phyloP scores from a whole-genome alignment of 768 basidiomycete genomes.

The Solioccasus polychromus region DNA sequence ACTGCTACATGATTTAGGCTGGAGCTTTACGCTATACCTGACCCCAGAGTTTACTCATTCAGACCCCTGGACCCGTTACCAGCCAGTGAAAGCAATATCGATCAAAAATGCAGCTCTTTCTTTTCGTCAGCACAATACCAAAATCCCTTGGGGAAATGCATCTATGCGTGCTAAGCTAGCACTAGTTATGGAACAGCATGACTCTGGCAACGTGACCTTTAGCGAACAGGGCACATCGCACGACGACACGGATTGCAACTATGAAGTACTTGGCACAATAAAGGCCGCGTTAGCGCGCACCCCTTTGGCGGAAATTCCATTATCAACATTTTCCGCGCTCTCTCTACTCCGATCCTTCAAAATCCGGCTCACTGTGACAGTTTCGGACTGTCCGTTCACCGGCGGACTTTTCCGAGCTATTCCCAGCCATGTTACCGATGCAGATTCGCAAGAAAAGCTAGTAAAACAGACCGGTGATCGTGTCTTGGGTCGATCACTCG shows the following conservation, averaged over 20 bases:
- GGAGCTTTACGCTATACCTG: too few relatives aligned
- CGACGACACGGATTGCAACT: not conserved
- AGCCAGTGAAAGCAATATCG: too few relatives aligned
- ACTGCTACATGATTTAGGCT: constrained; percentile 7
- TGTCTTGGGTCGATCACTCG: constrained; percentile 12
- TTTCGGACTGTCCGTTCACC: constrained; percentile 14
- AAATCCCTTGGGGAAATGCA: constrained; percentile 11
- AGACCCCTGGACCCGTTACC: too few relatives aligned
- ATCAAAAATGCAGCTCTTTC: too few relatives aligned
- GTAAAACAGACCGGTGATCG: constrained; percentile 5
- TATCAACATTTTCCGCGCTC: not conserved
- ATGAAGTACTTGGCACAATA: constrained; percentile 3
- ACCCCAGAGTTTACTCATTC: too few relatives aligned
- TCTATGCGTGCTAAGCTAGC: constrained; percentile 13
- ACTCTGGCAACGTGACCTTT: not conserved
- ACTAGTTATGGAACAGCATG: not conserved
- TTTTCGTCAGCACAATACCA: constrained; percentile 1
- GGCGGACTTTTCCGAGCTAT: constrained; percentile 13
- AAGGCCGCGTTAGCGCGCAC: constrained; percentile 1
- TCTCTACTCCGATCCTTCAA: not conserved
- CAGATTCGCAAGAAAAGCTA: not conserved
- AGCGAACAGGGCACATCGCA: not conserved
- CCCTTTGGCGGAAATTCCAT: not conserved
- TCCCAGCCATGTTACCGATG: not conserved
- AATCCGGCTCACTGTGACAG: constrained; percentile 11